Evolutionary conservation across 2,329 filamentous ascomycete genomes (phyloP).

Genomic region (Fusarium luffae): DNA sequence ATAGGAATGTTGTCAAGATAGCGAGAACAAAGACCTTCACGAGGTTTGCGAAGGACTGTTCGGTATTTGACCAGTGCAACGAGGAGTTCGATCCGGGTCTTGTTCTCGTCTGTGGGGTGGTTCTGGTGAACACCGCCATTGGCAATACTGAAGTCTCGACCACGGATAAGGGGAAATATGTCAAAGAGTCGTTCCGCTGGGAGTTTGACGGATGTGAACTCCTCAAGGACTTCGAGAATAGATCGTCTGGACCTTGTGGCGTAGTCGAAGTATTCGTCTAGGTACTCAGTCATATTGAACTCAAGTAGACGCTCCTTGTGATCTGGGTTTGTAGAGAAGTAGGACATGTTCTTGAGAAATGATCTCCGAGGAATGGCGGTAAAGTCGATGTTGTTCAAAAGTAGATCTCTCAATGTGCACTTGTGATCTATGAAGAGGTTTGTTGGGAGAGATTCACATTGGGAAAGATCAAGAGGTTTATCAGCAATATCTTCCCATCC

Average conservation of each 20-base stretch:
- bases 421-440: constrained; percentile 53
- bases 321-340: constrained; percentile 76
- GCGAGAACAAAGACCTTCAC: constrained; percentile 89
- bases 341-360: constrained; percentile 83
- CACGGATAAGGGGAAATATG: constrained; percentile 83
- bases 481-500: constrained; percentile 81
- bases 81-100: constrained; percentile 74
- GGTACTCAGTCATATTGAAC: constrained; percentile 80
- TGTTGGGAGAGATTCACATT: constrained; percentile 48
- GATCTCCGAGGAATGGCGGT: constrained; percentile 87
- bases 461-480: constrained; percentile 65
- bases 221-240: constrained; percentile 90
- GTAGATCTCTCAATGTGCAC: constrained; percentile 76
- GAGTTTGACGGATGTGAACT: constrained; percentile 86
- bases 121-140: constrained; percentile 68
- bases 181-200: constrained; percentile 78
- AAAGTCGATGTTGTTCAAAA: constrained; percentile 88
- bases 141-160: constrained; percentile 93
- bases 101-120: constrained; percentile 36
- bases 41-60: constrained; percentile 84
- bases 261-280: constrained; percentile 96
- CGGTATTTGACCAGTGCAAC: constrained; percentile 92
- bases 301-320: constrained; percentile 87
- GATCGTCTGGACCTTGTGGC: constrained; percentile 89
- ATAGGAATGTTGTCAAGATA: constrained; percentile 76